Conservation (phyloP, 2,329 filamentous ascomycete species). For the Cytospora paraplurivora region DNA sequence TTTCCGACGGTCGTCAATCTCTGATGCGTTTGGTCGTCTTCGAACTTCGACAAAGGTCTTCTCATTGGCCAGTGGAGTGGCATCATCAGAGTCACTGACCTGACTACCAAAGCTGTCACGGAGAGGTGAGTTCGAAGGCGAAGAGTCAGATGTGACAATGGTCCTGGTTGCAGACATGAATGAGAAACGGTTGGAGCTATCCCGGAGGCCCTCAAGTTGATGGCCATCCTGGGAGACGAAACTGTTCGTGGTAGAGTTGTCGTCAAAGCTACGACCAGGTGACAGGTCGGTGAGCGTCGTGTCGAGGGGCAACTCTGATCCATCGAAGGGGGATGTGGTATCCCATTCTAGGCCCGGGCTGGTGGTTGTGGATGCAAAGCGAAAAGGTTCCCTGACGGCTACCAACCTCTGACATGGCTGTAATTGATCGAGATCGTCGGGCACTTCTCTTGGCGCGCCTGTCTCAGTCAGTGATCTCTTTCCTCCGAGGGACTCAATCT, state of each 20-base stretch:
- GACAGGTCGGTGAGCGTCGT: slow-evolving; percentile 35
- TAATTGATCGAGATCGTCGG: slow-evolving; percentile 39
- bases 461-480: slow-evolving; percentile 64
- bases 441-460: slow-evolving; percentile 52
- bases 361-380: slow-evolving; percentile 45
- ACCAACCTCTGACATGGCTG: slow-evolving; percentile 50
- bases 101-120: slow-evolving; percentile 52
- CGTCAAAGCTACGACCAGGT: slow-evolving; percentile 51
- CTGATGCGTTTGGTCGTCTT: slow-evolving; percentile 54
- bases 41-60: slow-evolving; percentile 40
- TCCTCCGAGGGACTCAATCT: slow-evolving; percentile 71
- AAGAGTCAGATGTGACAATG: slow-evolving; percentile 61
- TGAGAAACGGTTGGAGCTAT: slow-evolving; percentile 59
- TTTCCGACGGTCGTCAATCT: slow-evolving; percentile 53
- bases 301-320: slow-evolving; percentile 36
- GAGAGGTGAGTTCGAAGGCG: slow-evolving; percentile 58
- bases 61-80: slow-evolving; percentile 27
- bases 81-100: slow-evolving; percentile 36
- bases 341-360: slow-evolving; percentile 42
- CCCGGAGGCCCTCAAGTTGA: slow-evolving; percentile 59
- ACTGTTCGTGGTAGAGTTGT: slow-evolving; percentile 60
- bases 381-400: slow-evolving; percentile 51
- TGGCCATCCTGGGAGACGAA: slow-evolving; percentile 60
- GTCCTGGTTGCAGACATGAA: slow-evolving; percentile 64
- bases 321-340: slow-evolving; percentile 24